Evolutionary conservation across 2,329 filamentous ascomycete genomes (phyloP), one percentile per base, ranked within the genome.

Genomic region (Colletotrichum sp.): DNA sequence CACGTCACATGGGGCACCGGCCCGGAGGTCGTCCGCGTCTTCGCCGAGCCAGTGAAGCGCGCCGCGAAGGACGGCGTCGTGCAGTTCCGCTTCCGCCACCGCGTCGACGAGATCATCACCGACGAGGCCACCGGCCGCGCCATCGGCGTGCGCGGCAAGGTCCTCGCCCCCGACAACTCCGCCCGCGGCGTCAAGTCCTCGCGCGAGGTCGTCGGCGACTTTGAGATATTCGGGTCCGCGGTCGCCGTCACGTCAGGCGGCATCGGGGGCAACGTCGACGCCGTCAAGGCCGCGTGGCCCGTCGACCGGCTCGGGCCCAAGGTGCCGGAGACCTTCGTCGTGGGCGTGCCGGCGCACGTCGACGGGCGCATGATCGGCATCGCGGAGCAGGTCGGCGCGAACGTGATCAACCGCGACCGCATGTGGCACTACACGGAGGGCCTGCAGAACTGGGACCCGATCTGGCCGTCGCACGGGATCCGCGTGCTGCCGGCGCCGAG

Each of bases 381-480:
- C 65, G 81, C 89, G 3, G 86, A 90, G 78, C 67, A 78, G 1
- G 85, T 83, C 2, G 90, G 90, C 11, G 90, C 88, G 2, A 83
- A 86, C 71, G 78, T 91, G 73, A 85, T 92, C 82, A 92, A 92
- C 81, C 85, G 87, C 63, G 90, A 92, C 77, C 84, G 90, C 57
- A 92, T 92, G 90, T 92, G 90, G 90, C 90, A 92, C 79, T 92
- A 92, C 78, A 92, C 90, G 13, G 90, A 92, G 77, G 90, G 90
- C 1, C 79, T 92, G 13, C 83, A 86, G 67, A 92, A 92, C 79
- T 92, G 90, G 90, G 82, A 91, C 69, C 84, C 90, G 6, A 91
- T 92, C 79, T 92, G 90, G 90, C 90, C 90, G 0, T 73, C 77
- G 16, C 90, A 92, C 77, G 90, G 90, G 24, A 92, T 92, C 75